These are phyloP conservation scores for Sporothrix euskadiensis DNA, from an alignment of 2,329 filamentous ascomycete genomes.

Conservation along the genomic window DNA sequence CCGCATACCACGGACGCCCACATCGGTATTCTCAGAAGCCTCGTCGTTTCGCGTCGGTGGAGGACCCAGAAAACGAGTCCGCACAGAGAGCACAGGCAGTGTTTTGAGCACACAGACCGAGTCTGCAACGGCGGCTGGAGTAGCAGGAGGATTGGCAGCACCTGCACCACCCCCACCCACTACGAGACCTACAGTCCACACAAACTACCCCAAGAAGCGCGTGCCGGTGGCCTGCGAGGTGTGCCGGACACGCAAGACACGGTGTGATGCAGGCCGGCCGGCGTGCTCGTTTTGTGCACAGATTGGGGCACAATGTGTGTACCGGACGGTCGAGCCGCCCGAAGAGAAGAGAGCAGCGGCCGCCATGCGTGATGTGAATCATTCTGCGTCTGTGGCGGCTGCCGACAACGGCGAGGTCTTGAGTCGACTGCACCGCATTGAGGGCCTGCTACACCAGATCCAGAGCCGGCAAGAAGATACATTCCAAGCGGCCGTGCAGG, in stretches of 20 bases:
- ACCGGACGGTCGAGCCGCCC: slow-evolving; percentile 23
- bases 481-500: not conserved
- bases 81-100: slow-evolving; percentile 10
- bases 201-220: slow-evolving; percentile 32
- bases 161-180: not conserved
- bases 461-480: not conserved
- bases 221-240: slow-evolving; percentile 34
- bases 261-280: slow-evolving; percentile 32
- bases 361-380: not conserved
- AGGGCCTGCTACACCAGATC: slow-evolving; percentile 8
- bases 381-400: not conserved
- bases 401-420: not conserved
- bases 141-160: not conserved
- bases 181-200: not conserved
- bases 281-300: slow-evolving; percentile 32
- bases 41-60: not conserved
- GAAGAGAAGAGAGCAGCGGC: not conserved
- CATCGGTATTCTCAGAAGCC: not conserved
- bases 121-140: not conserved
- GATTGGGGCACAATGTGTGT: slow-evolving; percentile 29
- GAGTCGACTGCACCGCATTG: not conserved
- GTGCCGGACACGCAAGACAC: slow-evolving; percentile 33
- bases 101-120: not conserved
- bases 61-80: not conserved
- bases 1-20: not conserved